phyloP scores from a whole-genome alignment of 768 basidiomycete genomes.

The Boletus coccyginus region DNA sequence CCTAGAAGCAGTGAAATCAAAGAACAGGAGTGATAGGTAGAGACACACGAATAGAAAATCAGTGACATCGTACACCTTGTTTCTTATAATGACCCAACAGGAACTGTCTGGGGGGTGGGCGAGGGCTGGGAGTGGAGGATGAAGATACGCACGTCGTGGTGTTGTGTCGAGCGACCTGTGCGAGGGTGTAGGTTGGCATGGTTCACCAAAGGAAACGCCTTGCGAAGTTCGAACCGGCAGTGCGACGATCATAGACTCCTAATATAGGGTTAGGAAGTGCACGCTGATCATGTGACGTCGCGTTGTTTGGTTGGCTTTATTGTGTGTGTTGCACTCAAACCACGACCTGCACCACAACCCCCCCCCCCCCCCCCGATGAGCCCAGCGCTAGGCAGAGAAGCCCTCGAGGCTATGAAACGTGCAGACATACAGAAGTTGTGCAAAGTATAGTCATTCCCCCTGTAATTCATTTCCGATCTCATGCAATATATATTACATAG shows the following conservation, averaged over 20 bases:
- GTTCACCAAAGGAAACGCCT: background rate
- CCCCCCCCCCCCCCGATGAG: too few species aligned
- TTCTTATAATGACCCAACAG: constrained; percentile 82
- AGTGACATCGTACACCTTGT: constrained; percentile 84
- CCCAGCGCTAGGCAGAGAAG: constrained; percentile 41
- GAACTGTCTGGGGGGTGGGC: constrained; percentile 43
- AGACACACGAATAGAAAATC: constrained; percentile 62
- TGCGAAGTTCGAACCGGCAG: background rate
- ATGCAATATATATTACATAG: constrained; percentile 35
- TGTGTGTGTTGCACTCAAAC: constrained; percentile 47
- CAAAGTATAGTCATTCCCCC: constrained; percentile 46
- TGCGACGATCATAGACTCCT: background rate
- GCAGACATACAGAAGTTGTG: constrained; percentile 54
- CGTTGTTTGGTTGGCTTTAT: constrained; percentile 48
- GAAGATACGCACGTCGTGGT: constrained; percentile 40
- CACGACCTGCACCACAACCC: constrained; percentile 26
- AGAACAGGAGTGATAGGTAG: background rate
- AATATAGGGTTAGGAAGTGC: constrained; percentile 3
- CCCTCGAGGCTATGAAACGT: constrained; percentile 53
- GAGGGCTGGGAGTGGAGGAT: background rate
- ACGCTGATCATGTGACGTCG: constrained; percentile 40
- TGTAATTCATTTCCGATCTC: constrained; percentile 12
- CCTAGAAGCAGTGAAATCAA: constrained; percentile 35
- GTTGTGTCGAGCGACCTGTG: constrained; percentile 62
- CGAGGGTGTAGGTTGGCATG: constrained; percentile 44